Conservation (phyloP, 2,329 filamentous ascomycete genomes). For the Talaromyces islandicus region DNA sequence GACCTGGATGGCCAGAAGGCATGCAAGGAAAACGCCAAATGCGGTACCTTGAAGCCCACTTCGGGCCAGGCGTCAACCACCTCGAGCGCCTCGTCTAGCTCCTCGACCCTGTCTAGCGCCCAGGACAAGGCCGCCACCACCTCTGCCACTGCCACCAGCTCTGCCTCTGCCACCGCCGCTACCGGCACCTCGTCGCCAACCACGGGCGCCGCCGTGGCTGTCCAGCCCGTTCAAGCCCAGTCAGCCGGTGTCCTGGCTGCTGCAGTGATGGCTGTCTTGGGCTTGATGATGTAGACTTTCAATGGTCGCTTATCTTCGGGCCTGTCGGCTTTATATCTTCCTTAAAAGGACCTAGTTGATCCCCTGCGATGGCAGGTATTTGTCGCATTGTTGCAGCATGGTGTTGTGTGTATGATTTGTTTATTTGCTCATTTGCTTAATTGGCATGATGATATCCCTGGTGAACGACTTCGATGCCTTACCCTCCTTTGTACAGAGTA, state of each 20-base stretch:
- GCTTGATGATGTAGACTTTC: slow-evolving; percentile 48
- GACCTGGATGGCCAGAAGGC: slow-evolving; percentile 40
- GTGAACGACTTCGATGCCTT: slow-evolving; percentile 11
- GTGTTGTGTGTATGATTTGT: slow-evolving; percentile 7
- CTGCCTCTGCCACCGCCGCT: slow-evolving; percentile 23
- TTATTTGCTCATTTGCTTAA: slow-evolving; percentile 1
- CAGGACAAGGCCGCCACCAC: slow-evolving; percentile 12
- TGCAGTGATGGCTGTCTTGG: slow-evolving; percentile 51
- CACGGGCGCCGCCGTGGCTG: slow-evolving; percentile 32
- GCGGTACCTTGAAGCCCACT: slow-evolving; percentile 42
- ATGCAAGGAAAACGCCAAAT: slow-evolving; percentile 45
- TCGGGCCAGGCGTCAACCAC: slow-evolving; percentile 21
- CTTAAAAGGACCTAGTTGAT: background rate
- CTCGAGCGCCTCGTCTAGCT: slow-evolving; percentile 25
- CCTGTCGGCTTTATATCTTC: background rate
- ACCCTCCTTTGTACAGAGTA: slow-evolving; percentile 4
- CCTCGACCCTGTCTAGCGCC: slow-evolving; percentile 21
- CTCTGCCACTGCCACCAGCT: slow-evolving; percentile 18
- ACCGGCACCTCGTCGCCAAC: slow-evolving; percentile 28
- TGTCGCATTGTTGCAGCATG: slow-evolving; percentile 7
- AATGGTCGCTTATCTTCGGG: background rate
- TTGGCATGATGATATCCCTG: slow-evolving; percentile 10
- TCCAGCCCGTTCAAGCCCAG: slow-evolving; percentile 43
- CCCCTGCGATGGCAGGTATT: background rate
- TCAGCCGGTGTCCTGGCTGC: slow-evolving; percentile 48